Evolutionary conservation across 306 rosid genomes (phyloP).

Genomic region (Fragaria nilgerrensis): DNA sequence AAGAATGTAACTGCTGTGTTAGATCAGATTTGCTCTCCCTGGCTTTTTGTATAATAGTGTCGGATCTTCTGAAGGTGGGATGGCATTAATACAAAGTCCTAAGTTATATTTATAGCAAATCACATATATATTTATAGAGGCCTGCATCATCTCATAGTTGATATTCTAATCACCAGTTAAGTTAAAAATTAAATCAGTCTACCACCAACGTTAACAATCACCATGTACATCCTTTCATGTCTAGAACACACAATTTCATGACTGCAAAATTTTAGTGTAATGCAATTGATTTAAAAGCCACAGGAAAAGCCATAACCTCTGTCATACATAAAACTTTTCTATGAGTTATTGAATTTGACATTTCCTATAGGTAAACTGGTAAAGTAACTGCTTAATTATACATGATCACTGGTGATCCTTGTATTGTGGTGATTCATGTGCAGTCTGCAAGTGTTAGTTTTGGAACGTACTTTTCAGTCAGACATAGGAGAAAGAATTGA

Average conservation of each 20-base stretch:
- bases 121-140: background rate
- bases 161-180: background rate
- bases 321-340: too few species aligned
- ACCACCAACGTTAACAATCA: background rate
- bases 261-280: too few species aligned
- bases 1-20: conserved; percentile 23
- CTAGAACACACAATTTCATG: too few species aligned
- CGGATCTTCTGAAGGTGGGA: background rate
- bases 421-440: too few species aligned
- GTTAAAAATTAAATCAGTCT: background rate
- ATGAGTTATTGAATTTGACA: too few species aligned
- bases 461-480: background rate
- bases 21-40: conserved; percentile 12
- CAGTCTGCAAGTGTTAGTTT: background rate
- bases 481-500: background rate
- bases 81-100: background rate
- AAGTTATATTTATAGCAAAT: background rate
- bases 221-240: background rate
- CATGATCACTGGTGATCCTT: too few species aligned
- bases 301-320: too few species aligned
- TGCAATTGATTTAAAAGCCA: too few species aligned
- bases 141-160: background rate
- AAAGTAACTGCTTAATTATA: too few species aligned
- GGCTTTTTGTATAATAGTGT: conserved; percentile 40
- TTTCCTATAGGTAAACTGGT: too few species aligned